Conservation (phyloP, 495 filamentous ascomycete species). For the Neurospora sp. region DNA sequence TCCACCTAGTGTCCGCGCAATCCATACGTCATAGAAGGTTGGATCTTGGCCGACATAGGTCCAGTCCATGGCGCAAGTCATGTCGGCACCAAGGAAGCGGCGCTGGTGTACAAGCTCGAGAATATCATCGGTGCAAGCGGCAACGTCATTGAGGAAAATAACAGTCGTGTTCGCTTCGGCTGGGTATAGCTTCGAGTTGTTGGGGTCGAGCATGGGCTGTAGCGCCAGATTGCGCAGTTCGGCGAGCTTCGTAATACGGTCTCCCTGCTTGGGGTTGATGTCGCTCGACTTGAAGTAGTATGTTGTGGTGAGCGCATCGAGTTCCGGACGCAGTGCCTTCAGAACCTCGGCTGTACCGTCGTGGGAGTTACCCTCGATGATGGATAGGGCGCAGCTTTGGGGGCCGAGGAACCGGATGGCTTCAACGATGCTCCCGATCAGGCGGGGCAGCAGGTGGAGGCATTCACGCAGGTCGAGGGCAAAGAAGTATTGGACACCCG, state of each 20-base stretch:
- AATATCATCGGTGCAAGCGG: conserved; percentile 41
- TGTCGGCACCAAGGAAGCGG: conserved; percentile 32
- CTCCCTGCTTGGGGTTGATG: conserved; percentile 24
- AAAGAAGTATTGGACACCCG: conserved; percentile 30
- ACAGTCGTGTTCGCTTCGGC: conserved; percentile 18
- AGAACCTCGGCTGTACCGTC: conserved; percentile 44
- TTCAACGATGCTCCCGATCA: conserved; percentile 36
- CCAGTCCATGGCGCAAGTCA: conserved; percentile 48
- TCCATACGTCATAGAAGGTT: conserved; percentile 44
- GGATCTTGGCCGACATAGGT: conserved; percentile 23
- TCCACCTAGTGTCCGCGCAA: conserved; percentile 32
- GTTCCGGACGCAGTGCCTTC: conserved; percentile 16
- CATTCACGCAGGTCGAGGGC: conserved; percentile 38
- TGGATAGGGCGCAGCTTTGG: conserved; percentile 35
- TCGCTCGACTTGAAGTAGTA: conserved; percentile 29
- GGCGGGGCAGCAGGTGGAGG: conserved; percentile 30
- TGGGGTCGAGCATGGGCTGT: conserved; percentile 22
- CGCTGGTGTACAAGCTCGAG: conserved; percentile 42
- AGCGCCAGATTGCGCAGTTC: conserved; percentile 37
- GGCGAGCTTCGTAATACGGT: conserved; percentile 34
- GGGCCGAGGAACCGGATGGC: conserved; percentile 39
- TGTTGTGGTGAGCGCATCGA: conserved; percentile 23
- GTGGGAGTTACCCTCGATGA: conserved; percentile 39
- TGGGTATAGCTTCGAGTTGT: conserved; percentile 7
- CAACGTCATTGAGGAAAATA: conserved; percentile 42